A percentile compares a stretch with the other conserved stretches of the same genome.
phyloP scores from a whole-genome alignment of 371 early-diverging fungal genomes.

The Mucor mucedo region DNA sequence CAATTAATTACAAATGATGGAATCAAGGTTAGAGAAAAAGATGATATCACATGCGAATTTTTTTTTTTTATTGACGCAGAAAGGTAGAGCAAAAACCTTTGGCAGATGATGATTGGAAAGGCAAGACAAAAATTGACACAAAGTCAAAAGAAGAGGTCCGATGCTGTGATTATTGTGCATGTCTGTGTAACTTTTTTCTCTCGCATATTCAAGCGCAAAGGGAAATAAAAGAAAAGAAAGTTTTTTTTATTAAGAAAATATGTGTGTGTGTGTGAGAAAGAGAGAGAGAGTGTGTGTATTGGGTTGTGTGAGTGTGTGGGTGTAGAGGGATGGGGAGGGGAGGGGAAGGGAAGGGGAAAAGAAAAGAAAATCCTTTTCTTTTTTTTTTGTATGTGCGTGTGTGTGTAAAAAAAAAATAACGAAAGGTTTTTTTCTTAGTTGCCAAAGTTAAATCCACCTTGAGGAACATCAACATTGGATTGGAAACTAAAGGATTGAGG shows the following conservation, averaged over 20 bases:
- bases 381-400: neutral
- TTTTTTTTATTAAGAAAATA: neutral
- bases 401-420: neutral
- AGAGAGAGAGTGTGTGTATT: no score
- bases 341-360: no score
- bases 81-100: neutral
- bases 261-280: neutral
- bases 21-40: neutral
- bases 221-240: neutral
- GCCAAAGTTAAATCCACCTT: constrained; percentile 37
- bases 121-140: neutral
- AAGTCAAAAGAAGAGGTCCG: constrained; percentile 10
- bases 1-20: neutral
- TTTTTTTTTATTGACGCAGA: no score
- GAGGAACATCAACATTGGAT: constrained; percentile 28
- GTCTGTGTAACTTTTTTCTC: neutral
- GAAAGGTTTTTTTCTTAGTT: constrained; percentile 6
- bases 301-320: no score
- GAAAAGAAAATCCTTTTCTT: neutral
- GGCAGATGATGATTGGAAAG: neutral
- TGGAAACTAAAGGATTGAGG: constrained; percentile 30
- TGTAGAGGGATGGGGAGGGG: no score
- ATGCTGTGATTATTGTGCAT: constrained; percentile 1
- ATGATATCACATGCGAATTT: neutral
- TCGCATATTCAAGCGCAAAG: neutral